Percentiles rank a stretch among this genome's conserved stretches.
These are phyloP conservation scores for Hirsutella rhossiliensis DNA, from an alignment of 2,329 filamentous ascomycete genomes.

Conservation along the genomic window DNA sequence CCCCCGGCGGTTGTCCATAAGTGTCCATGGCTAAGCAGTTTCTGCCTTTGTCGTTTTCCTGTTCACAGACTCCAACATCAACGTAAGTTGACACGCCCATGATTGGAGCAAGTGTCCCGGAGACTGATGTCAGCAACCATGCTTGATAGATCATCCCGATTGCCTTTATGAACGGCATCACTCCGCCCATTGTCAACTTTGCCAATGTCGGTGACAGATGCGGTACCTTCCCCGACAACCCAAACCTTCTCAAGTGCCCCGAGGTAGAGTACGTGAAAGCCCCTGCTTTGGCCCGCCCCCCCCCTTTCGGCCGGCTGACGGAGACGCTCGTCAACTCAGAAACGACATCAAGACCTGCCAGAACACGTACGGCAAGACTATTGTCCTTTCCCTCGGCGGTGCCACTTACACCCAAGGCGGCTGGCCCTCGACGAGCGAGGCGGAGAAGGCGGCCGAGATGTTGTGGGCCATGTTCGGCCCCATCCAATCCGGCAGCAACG, in stretches of 20 bases:
- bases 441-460: conserved; percentile 42
- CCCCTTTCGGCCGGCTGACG: neutral
- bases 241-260: conserved; percentile 46
- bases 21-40: neutral
- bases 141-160: conserved; percentile 40
- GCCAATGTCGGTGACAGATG: conserved; percentile 52
- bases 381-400: conserved; percentile 61
- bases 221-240: conserved; percentile 40
- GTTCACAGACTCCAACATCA: conserved; percentile 33
- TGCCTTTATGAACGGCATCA: conserved; percentile 49
- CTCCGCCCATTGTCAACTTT: conserved; percentile 47
- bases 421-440: conserved; percentile 40
- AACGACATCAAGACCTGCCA: conserved; percentile 50
- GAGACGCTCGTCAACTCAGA: conserved; percentile 11
- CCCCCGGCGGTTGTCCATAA: too few relatives aligned
- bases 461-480: conserved; percentile 65
- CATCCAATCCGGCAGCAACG: conserved; percentile 23
- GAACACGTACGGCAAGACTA: conserved; percentile 49
- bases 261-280: conserved; percentile 46
- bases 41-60: conserved; percentile 2
- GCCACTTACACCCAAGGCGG: conserved; percentile 58
- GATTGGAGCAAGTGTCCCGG: neutral
- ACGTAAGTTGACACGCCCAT: conserved; percentile 20
- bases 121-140: neutral
- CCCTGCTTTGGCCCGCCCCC: too few relatives aligned